These are phyloP conservation scores for Cercospora sp. DNA, from an alignment of 2,329 filamentous ascomycete species.

Conservation along the genomic window DNA sequence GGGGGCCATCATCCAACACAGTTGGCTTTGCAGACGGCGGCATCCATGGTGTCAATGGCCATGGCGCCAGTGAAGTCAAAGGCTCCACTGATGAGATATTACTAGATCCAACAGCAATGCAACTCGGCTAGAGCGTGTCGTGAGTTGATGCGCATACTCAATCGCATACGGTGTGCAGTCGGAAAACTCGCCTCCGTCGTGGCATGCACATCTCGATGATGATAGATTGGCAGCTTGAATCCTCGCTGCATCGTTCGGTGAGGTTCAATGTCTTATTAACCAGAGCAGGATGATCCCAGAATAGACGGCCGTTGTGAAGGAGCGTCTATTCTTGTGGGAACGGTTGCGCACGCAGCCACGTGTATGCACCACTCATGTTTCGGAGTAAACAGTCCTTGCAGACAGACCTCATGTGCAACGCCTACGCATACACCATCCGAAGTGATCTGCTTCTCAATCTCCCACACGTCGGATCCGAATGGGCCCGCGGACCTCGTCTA, in stretches of 20 bases:
- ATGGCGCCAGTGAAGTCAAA: background rate
- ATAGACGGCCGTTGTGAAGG: background rate
- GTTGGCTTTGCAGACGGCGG: slow-evolving; percentile 2
- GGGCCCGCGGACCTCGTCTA: slow-evolving; percentile 49
- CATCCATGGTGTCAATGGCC: background rate
- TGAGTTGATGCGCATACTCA: background rate
- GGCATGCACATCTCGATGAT: background rate
- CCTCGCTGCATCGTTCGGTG: background rate
- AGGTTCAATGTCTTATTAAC: background rate
- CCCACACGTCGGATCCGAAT: slow-evolving; percentile 45
- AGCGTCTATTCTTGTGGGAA: slow-evolving; percentile 6
- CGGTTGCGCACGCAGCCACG: slow-evolving; percentile 5
- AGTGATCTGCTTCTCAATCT: slow-evolving; percentile 6
- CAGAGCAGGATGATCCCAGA: background rate
- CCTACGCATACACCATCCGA: background rate
- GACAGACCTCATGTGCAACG: slow-evolving; percentile 11
- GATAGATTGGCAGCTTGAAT: background rate
- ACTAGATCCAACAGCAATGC: slow-evolving; percentile 23
- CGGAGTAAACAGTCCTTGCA: slow-evolving; percentile 9
- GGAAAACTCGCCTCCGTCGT: background rate
- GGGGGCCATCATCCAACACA: slow-evolving; percentile 27
- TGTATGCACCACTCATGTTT: background rate
- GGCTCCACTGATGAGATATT: slow-evolving; percentile 6
- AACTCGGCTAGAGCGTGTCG: slow-evolving; percentile 7
- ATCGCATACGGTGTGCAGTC: background rate